A percentile compares a stretch with the other conserved stretches of the same genome.
Conservation (phyloP, 2,329 filamentous ascomycete species). For the Ophiocordyceps camponoti-saundersi region DNA sequence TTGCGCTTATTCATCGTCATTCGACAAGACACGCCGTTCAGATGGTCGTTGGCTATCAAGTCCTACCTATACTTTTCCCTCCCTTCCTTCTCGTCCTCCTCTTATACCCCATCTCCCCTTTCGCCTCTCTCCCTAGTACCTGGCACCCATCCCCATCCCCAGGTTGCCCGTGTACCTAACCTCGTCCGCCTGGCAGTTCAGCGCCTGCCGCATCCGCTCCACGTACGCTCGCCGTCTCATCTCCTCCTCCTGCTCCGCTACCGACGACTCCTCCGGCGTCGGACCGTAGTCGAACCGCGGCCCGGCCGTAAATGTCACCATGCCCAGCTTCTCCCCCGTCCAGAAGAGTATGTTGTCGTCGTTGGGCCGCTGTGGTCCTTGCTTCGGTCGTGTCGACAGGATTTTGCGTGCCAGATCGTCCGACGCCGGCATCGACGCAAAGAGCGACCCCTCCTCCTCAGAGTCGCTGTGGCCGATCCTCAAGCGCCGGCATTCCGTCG, state of each 20-base stretch:
- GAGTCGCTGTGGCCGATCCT: conserved; percentile 38
- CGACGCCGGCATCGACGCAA: conserved; percentile 31
- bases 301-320: conserved; percentile 44
- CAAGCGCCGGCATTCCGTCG: conserved; percentile 37
- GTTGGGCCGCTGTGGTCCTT: conserved; percentile 19
- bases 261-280: conserved; percentile 1
- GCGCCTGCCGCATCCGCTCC: conserved; percentile 54
- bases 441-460: conserved; percentile 28
- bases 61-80: not conserved
- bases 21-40: too few species aligned
- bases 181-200: conserved; percentile 66
- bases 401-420: conserved; percentile 73
- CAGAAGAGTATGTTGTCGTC: conserved; percentile 63
- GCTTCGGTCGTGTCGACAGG: conserved; percentile 36
- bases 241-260: conserved; percentile 21
- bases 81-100: not conserved
- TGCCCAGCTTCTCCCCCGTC: conserved; percentile 72
- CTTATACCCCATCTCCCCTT: not conserved
- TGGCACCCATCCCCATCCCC: conserved; percentile 11
- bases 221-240: conserved; percentile 43
- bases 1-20: not conserved
- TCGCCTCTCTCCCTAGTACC: too few species aligned
- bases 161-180: conserved; percentile 56
- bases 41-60: too few species aligned
- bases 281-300: conserved; percentile 27